A percentile compares a stretch with the other conserved stretches of the same genome.
Evolutionary conservation across 768 basidiomycete species (phyloP).

Genomic region (Sporobolomyces phaffii): DNA sequence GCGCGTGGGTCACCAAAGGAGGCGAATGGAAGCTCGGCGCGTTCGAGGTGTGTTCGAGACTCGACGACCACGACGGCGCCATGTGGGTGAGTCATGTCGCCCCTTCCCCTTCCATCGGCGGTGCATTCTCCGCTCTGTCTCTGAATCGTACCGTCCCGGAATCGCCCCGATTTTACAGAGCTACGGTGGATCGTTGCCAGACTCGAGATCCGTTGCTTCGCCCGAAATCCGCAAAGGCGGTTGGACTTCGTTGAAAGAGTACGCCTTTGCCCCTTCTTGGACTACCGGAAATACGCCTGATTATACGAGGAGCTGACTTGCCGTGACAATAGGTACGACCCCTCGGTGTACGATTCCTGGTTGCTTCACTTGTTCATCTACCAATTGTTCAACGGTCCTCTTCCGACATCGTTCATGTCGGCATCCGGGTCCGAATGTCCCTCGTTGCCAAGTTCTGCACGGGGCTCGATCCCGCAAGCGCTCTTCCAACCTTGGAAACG

Average conservation of each 20-base stretch:
- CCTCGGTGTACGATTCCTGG: conserved; percentile 75
- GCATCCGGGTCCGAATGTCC: conserved; percentile 56
- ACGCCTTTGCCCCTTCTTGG: conserved; percentile 40
- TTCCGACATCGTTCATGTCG: conserved; percentile 54
- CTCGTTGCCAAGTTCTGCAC: conserved; percentile 58
- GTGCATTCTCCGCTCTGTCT: no score
- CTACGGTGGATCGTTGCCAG: conserved; percentile 61
- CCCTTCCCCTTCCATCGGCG: not conserved
- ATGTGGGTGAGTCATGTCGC: conserved; percentile 56
- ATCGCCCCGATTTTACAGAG: conserved; percentile 56
- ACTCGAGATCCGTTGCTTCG: conserved; percentile 58
- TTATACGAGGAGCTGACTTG: conserved; percentile 42
- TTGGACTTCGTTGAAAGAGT: conserved; percentile 80
- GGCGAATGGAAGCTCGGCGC: conserved; percentile 97
- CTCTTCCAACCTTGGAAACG: conserved; percentile 78
- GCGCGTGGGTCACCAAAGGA: conserved; percentile 82
- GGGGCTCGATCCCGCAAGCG: conserved; percentile 66
- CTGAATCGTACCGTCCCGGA: no score
- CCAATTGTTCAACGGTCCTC: conserved; percentile 75
- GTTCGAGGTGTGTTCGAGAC: conserved; percentile 80
- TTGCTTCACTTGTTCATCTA: conserved; percentile 80
- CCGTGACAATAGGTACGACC: conserved; percentile 47
- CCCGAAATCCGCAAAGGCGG: conserved; percentile 86
- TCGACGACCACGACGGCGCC: conserved; percentile 68
- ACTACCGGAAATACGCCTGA: no score